A percentile compares a stretch with the other conserved stretches of the same genome.
Conservation (phyloP, 331 rosid genomes). For the Telfairia occidentalis region DNA sequence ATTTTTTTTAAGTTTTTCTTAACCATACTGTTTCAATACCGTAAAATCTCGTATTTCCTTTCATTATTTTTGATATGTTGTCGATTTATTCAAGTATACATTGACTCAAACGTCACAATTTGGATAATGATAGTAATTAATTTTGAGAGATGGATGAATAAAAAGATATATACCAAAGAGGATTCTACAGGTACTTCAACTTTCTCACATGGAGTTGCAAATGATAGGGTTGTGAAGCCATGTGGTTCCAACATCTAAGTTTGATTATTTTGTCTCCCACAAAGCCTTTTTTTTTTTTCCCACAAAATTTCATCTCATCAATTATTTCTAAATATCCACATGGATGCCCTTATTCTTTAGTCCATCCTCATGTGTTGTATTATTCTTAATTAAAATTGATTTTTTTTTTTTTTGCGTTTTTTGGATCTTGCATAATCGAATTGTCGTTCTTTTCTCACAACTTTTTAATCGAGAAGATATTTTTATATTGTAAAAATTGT, state of each 20-base stretch:
- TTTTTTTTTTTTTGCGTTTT: no score
- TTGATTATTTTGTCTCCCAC: constrained; percentile 1
- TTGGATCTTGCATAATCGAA: no score
- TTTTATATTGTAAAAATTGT: no score
- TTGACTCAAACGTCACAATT: no score
- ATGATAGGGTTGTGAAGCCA: background rate
- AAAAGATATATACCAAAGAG: background rate
- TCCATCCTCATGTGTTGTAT: background rate
- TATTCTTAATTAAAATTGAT: no score
- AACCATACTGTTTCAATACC: background rate
- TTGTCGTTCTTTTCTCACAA: no score
- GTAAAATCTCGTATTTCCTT: background rate
- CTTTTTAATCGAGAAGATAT: no score
- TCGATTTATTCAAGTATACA: background rate
- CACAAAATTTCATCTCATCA: background rate
- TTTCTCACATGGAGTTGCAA: constrained; percentile 3
- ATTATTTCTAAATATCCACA: background rate
- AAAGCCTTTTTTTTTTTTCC: background rate
- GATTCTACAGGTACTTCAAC: background rate
- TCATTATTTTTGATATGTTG: background rate
- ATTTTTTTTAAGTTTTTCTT: no score
- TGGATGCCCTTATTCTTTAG: background rate
- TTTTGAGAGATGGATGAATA: background rate
- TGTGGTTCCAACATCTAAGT: background rate
- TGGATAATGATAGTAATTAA: no score